These are phyloP conservation scores for Trametes elegans DNA, from an alignment of 768 basidiomycete genomes.

Conservation along the genomic window DNA sequence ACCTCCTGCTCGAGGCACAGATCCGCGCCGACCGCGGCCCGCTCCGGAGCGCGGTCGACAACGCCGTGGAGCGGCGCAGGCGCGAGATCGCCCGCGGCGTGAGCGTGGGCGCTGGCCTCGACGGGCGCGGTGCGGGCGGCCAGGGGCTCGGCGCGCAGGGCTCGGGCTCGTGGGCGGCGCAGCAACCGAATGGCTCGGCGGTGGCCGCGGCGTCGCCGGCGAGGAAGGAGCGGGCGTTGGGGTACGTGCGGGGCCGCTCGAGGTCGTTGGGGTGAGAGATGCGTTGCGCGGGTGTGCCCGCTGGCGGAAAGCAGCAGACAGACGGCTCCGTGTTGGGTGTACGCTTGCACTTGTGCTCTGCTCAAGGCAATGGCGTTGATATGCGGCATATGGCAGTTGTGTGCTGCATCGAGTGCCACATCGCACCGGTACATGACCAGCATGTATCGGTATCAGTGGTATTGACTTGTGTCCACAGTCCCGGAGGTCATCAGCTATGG, in stretches of 20 bases:
- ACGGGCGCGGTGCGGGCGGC: neutral
- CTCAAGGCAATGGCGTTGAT: no score
- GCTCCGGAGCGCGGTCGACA: constrained; percentile 37
- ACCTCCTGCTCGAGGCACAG: constrained; percentile 61
- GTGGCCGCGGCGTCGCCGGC: neutral
- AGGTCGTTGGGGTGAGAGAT: constrained; percentile 13
- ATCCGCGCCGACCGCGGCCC: constrained; percentile 56
- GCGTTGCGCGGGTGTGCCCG: no score
- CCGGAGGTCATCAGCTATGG: no score
- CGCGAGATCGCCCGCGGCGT: neutral
- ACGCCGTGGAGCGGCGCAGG: constrained; percentile 14
- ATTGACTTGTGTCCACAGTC: no score
- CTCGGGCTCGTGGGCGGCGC: neutral
- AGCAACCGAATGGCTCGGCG: neutral
- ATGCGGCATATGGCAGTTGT: no score
- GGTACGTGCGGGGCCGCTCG: constrained; percentile 19
- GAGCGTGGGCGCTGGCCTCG: neutral
- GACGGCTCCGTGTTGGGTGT: no score
- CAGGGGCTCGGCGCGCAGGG: neutral
- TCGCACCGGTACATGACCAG: no score
- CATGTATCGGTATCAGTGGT: no score
- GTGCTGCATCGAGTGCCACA: no score
- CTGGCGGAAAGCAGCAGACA: no score
- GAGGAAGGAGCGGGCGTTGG: constrained; percentile 5
- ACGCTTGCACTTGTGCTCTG: no score